These are phyloP conservation scores for Lachnellula occidentalis DNA, from an alignment of 2,329 filamentous ascomycete species.

Conservation along the genomic window DNA sequence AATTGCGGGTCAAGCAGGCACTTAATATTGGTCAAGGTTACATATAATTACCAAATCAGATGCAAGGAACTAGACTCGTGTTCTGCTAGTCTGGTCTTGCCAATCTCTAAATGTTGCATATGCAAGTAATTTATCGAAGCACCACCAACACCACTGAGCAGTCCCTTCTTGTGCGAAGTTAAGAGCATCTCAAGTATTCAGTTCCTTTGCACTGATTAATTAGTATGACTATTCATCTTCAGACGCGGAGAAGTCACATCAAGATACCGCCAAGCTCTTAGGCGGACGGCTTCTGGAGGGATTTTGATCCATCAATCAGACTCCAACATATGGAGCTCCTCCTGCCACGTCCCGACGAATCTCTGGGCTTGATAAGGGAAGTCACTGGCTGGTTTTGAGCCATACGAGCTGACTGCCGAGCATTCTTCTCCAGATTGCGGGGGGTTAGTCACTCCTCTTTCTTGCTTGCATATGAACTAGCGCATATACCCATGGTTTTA, in stretches of 20 bases:
- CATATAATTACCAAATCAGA: background rate
- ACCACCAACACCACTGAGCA: too few species aligned
- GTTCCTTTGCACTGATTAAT: background rate
- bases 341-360: too few species aligned
- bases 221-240: background rate
- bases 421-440: background rate
- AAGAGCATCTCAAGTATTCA: too few species aligned
- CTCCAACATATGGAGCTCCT: background rate
- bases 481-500: background rate
- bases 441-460: background rate
- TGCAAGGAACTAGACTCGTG: background rate
- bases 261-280: background rate
- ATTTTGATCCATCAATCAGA: background rate
- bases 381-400: conserved; percentile 1
- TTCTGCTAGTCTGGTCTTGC: background rate
- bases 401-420: background rate
- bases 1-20: background rate
- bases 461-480: background rate
- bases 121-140: background rate
- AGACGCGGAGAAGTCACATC: background rate
- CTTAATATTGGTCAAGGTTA: too few species aligned
- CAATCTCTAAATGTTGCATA: background rate
- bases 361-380: background rate
- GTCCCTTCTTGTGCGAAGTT: too few species aligned
- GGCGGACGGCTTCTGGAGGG: background rate